These are phyloP conservation scores for Henckelia pumila DNA, from an alignment of 257 asterid genomes.

Conservation along the genomic window DNA sequence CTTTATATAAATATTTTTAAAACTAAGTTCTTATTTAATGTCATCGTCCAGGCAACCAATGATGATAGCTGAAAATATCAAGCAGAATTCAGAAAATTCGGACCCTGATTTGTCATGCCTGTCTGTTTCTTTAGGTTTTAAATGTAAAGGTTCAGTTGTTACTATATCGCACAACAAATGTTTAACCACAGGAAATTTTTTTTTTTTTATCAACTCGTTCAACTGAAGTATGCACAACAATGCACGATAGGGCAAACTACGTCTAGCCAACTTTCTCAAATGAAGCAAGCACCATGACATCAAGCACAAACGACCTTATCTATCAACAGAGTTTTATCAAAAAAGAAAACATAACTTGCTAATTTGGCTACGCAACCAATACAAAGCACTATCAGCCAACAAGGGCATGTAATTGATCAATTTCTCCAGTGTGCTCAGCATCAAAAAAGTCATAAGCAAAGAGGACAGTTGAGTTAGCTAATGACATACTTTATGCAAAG, in stretches of 20 bases:
- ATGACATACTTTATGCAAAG: conserved; percentile 61
- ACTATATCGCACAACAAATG: conserved; percentile 1
- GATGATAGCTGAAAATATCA: not conserved
- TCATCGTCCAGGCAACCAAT: conserved; percentile 12
- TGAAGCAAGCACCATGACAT: conserved; percentile 9
- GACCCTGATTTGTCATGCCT: not conserved
- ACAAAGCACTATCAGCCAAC: conserved; percentile 7
- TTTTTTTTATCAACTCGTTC: not conserved
- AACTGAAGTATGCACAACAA: conserved; percentile 1
- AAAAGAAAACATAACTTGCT: not conserved
- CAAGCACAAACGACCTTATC: conserved; percentile 1
- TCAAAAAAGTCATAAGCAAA: conserved; percentile 2
- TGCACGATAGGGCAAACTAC: conserved; percentile 9
- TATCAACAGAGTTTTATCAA: not conserved
- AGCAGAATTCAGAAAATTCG: not conserved
- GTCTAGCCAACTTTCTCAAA: conserved; percentile 8
- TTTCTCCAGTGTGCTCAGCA: conserved; percentile 4
- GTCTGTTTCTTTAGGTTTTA: conserved; percentile 9
- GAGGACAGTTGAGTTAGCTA: conserved; percentile 15
- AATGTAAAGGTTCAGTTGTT: not conserved
- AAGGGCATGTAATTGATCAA: not conserved
- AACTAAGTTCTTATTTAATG: not conserved
- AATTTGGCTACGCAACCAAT: conserved; percentile 2
- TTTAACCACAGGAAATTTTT: not conserved
- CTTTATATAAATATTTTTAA: conserved; percentile 10